These are phyloP conservation scores for Pichia sp. DNA, from an alignment of 1,139 yeast species.

Conservation along the genomic window DNA sequence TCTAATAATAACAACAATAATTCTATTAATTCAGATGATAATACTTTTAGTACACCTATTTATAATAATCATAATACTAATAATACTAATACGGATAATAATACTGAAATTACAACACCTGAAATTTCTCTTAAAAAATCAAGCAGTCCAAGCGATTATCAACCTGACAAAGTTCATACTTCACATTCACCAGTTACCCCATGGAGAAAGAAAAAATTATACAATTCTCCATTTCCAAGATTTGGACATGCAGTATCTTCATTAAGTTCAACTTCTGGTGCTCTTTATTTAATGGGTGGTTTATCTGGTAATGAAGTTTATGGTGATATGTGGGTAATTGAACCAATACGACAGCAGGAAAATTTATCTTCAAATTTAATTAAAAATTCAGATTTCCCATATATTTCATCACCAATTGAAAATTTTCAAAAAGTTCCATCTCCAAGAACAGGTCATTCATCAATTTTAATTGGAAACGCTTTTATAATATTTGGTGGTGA, in stretches of 20 bases:
- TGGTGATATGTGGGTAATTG: conserved; percentile 87
- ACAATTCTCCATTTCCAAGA: conserved; percentile 86
- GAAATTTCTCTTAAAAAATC: not conserved
- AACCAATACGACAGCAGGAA: conserved; percentile 38
- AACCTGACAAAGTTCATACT: no score
- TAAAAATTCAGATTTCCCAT: conserved; percentile 26
- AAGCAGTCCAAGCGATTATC: no score
- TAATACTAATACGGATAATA: not conserved
- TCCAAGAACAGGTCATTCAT: conserved; percentile 95
- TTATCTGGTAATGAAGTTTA: conserved; percentile 86
- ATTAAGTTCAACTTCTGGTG: conserved; percentile 71
- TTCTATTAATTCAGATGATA: not conserved
- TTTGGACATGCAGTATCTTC: conserved; percentile 88
- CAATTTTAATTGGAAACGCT: conserved; percentile 90
- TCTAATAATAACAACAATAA: no score
- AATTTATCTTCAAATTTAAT: not conserved
- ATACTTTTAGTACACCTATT: not conserved
- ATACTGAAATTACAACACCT: not conserved
- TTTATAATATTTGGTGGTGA: conserved; percentile 96
- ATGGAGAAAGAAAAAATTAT: conserved; percentile 69
- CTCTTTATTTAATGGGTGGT: conserved; percentile 90
- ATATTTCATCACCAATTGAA: conserved; percentile 60
- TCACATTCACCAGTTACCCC: no score
- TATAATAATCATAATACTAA: no score
- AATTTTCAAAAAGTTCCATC: conserved; percentile 73